These are phyloP conservation scores for Coelastrella sp. DNA, from an alignment of 139 green algal species.

Conservation along the genomic window DNA sequence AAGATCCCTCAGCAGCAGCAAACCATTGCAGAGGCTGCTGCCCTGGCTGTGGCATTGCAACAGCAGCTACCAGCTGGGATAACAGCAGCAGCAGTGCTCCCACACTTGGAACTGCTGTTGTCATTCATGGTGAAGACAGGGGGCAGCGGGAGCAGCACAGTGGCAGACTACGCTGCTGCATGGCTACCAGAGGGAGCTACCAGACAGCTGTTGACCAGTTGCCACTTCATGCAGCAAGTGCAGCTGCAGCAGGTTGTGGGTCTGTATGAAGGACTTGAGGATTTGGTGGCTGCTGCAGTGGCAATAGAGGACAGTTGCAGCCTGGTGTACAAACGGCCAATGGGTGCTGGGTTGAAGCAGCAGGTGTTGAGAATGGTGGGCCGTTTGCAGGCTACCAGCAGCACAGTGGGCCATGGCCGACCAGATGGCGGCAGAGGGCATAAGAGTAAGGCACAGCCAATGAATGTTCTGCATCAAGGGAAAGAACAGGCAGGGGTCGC, in stretches of 20 bases:
- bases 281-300: slow-evolving; percentile 2
- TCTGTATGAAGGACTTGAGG: not conserved
- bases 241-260: slow-evolving; percentile 21
- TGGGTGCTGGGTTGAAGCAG: not conserved
- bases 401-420: not conserved
- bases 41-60: not conserved
- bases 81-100: not conserved
- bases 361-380: not conserved
- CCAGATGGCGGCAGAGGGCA: not conserved
- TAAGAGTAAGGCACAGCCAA: not conserved
- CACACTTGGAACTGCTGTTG: slow-evolving; percentile 23
- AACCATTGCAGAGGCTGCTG: not conserved
- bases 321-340: not conserved
- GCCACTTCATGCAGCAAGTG: not conserved
- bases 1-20: slow-evolving; percentile 4
- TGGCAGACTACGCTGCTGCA: not conserved
- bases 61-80: not conserved
- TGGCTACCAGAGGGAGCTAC: not conserved
- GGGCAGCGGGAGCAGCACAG: not conserved
- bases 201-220: slow-evolving; percentile 1
- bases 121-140: slow-evolving; percentile 19
- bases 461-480: not conserved
- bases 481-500: no score
- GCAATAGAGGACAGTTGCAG: slow-evolving; percentile 6
- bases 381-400: not conserved